Conservation (phyloP, 202 grass and related monocot species). For the Zizania palustris region DNA sequence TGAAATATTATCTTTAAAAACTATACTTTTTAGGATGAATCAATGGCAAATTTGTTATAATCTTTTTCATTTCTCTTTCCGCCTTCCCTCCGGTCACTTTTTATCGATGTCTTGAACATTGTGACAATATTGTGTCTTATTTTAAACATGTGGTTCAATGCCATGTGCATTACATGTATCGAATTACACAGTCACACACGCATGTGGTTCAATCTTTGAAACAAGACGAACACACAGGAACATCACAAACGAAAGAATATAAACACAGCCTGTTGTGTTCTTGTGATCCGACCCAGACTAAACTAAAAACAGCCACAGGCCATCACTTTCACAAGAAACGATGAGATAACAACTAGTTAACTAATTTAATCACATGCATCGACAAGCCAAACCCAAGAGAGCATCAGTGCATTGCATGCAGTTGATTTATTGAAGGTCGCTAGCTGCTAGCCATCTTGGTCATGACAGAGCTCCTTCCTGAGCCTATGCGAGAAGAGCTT, state of each 20-base stretch:
- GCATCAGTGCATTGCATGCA: not conserved
- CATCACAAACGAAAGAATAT: slow-evolving; percentile 42
- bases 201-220: not conserved
- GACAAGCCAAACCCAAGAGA: slow-evolving; percentile 28
- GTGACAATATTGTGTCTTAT: no score
- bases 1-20: no score
- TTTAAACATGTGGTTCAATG: no score
- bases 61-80: no score
- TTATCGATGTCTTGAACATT: no score
- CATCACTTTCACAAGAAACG: slow-evolving; percentile 67
- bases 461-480: slow-evolving; percentile 81
- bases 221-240: slow-evolving; percentile 16
- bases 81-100: no score
- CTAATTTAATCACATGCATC: slow-evolving; percentile 23
- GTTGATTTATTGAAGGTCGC: not conserved
- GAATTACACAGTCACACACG: no score
- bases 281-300: slow-evolving; percentile 74
- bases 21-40: no score
- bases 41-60: no score
- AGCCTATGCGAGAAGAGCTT: slow-evolving; percentile 82
- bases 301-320: slow-evolving; percentile 54
- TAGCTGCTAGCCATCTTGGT: slow-evolving; percentile 38
- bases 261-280: slow-evolving; percentile 30
- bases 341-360: not conserved
- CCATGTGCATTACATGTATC: no score